Percentiles rank a stretch among this genome's conserved stretches.
Conservation (phyloP, 73 alveolate species). For the Paraurostyla sp. region DNA sequence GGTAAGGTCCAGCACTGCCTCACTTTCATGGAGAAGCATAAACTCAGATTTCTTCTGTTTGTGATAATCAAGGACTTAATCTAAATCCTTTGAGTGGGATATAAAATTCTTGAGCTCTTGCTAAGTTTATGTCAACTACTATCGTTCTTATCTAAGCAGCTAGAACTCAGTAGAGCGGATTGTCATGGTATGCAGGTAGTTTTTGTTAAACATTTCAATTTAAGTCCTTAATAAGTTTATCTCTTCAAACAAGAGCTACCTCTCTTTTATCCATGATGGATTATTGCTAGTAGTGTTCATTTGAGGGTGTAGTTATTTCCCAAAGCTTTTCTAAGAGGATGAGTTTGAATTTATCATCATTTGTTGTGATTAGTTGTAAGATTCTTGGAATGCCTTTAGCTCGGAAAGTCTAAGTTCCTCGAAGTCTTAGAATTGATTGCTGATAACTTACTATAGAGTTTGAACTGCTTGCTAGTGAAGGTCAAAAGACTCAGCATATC, state of each 20-base stretch:
- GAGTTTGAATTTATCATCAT: background rate
- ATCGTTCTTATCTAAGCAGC: background rate
- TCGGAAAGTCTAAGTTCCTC: constrained; percentile 2
- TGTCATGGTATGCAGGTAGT: background rate
- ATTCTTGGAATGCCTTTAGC: constrained; percentile 24
- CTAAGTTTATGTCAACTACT: background rate
- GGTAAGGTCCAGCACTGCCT: background rate
- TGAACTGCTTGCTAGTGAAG: constrained; percentile 10
- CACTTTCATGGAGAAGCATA: background rate
- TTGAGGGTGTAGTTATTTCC: background rate
- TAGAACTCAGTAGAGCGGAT: background rate
- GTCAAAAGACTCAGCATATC: constrained; percentile 30
- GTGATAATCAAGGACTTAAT: background rate
- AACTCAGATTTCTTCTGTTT: background rate
- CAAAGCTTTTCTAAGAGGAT: constrained; percentile 23
- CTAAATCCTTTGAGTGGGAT: background rate
- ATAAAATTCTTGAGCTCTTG: background rate
- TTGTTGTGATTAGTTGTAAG: background rate
- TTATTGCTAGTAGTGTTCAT: background rate
- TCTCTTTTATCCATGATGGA: background rate
- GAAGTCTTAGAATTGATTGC: constrained; percentile 22
- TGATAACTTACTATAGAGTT: background rate
- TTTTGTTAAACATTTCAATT: background rate
- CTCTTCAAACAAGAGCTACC: constrained; percentile 20
- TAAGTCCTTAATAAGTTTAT: background rate